phyloP scores from a whole-genome alignment of 2,329 filamentous ascomycete species.

The Talaromyces sp. region DNA sequence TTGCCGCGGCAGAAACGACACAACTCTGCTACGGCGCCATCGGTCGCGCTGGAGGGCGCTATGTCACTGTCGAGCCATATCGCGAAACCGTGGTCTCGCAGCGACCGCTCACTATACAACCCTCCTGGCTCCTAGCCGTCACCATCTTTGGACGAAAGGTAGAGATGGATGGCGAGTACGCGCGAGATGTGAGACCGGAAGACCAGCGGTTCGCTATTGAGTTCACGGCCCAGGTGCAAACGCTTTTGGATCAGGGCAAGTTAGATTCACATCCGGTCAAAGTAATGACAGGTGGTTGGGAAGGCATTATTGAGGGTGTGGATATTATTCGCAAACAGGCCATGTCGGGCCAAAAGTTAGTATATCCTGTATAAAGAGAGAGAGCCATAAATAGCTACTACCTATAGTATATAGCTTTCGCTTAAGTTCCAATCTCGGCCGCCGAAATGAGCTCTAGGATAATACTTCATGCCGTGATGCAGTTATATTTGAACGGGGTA shows the following conservation, averaged over 20 bases:
- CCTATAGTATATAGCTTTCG: neutral
- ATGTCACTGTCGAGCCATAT: neutral
- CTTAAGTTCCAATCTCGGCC: too few species aligned
- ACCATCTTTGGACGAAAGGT: constrained; percentile 27
- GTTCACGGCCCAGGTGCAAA: constrained; percentile 10
- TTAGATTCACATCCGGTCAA: constrained; percentile 21
- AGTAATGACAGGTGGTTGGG: constrained; percentile 17
- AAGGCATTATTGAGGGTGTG: constrained; percentile 20
- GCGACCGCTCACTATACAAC: constrained; percentile 20
- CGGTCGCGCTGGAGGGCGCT: neutral
- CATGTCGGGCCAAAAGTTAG: constrained; percentile 22
- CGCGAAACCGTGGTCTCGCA: neutral
- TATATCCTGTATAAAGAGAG: constrained; percentile 5
- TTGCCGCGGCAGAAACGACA: constrained; percentile 35
- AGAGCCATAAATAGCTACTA: neutral
- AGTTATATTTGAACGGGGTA: too few species aligned
- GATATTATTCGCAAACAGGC: constrained; percentile 19
- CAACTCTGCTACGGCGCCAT: constrained; percentile 27
- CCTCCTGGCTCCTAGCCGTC: constrained; percentile 29
- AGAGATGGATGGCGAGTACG: constrained; percentile 24
- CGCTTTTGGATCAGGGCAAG: constrained; percentile 20
- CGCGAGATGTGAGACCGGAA: constrained; percentile 18
- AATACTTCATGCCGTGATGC: too few species aligned
- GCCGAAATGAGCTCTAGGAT: too few species aligned
- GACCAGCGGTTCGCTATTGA: constrained; percentile 8